Base-by-base conservation (phyloP, 768 basidiomycete species). In the Pleurotus tuoliensis region DNA sequence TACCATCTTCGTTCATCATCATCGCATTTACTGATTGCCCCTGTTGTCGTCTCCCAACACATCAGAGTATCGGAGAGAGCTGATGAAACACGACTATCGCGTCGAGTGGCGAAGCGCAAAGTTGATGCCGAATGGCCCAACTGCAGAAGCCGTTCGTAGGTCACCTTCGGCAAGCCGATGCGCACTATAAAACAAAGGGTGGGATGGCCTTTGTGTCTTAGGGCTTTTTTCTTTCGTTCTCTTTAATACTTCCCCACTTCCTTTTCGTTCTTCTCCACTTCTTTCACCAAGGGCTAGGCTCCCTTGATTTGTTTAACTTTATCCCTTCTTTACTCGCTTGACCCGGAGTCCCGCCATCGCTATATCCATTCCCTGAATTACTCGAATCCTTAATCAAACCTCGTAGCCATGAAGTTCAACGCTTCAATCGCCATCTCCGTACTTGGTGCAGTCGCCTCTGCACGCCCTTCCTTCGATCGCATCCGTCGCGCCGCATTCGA, bases 341-440 rank as follows among this genome's bases (percentile, higher is more conserved):
- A 71, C 67, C 66, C 60, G 63, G 69, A 62, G 68, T 71, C 67
- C 20, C 20, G 20, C 41, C 34, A 30, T 51, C 25, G 8, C 20
- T 38, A 25, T 18, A 47, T 24, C 8, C 46, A 54, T 62, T 60
- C 56, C 47, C 61, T 24, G 24, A 24, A 25, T 64, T 60, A 12
- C 37, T 15, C 40, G 39, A 58, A 37, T 53, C 58, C 43, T 55
- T 57, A 55, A 44, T 47, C 48, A 56, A 59, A 59, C 44, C 44
- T 60, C 60, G 62, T 56, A 55, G 60, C 55, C 40, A 78, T 74
- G 74, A 76, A 73, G 71, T 71, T 71, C 64, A 67, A 67, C 51
- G 55, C 69, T 47, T 64, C 82, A 57, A 40, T 53, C 51, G 63
- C 77, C 56, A 59, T 69, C 15, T 66, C 76, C 40, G 65, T 69